Base-by-base conservation (phyloP, 202 grass and related monocot species). In the Saccharum hybrid region DNA sequence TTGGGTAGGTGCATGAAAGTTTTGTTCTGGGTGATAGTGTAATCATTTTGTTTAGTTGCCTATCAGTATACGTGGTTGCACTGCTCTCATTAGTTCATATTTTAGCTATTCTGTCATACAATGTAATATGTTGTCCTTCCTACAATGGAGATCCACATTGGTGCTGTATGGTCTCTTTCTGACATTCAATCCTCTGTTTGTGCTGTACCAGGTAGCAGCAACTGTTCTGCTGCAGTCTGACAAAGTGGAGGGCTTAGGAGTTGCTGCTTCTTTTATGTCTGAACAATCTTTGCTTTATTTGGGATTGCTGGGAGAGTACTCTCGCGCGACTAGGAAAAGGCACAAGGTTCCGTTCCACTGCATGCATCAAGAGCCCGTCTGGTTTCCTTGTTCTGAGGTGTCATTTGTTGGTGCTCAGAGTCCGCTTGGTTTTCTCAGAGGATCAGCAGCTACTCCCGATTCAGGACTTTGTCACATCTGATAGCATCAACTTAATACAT, bases 271-370 rank as follows among this genome's bases (percentile, higher is more conserved):
- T 86, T 94, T 91, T 76, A 94, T 94, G 92, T 91, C 86, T 88
- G 89, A 88, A 87, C 87, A 88, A 74, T 51, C 64, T 71, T 65
- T 69, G 78, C 84, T 75, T 42, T 94, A 87, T 78, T 91, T 90
- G 63, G 84, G 63, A 86, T 91, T 91, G 74, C 49, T 87, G 79
- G 92, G 81, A 83, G 83, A 92, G 78, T 90, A 85, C 89, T 91
- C 83, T 89, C 84, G 71, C 16, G 51, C 84, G 8, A 59, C 84
- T 9, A 89, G 81, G 46, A 90, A 83, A 89, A 94, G 88, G 57
- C 84, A 88, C 60, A 86, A 85, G 68, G 62, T 77, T 82, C 36
- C 81, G 9, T 16, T 66, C 40, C 57, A 14, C 87, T 83, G 86
- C 79, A 87, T 86, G 85, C 82, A 88, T 91, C 88, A 75, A 14